Percentiles rank a stretch among this genome's conserved stretches.
Conservation (phyloP, 225 moss, liverwort and hornwort species). For the Straminergon stramineum region DNA sequence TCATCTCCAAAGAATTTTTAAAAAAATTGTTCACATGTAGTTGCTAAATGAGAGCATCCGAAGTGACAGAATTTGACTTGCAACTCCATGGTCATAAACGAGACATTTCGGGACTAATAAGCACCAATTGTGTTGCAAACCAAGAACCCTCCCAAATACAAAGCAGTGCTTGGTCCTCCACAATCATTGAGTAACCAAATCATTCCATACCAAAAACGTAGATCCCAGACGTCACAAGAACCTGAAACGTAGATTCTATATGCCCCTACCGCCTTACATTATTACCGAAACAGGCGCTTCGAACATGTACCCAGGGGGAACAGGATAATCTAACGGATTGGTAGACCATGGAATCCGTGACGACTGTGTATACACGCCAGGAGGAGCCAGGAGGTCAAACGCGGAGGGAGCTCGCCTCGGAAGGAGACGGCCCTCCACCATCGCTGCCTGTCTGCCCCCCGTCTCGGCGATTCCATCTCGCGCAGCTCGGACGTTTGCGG, state of each 20-base stretch:
- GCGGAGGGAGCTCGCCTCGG: constrained; percentile 14
- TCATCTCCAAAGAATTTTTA: neutral
- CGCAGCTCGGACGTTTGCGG: neutral
- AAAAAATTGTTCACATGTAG: neutral
- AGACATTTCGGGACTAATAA: too few species aligned
- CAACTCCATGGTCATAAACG: neutral
- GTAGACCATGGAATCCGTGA: neutral
- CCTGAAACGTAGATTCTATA: neutral
- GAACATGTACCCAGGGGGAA: rapidly evolving
- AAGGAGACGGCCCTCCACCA: neutral
- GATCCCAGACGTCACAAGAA: neutral
- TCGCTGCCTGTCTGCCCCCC: neutral
- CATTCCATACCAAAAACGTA: neutral
- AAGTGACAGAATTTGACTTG: neutral
- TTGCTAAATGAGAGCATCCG: neutral
- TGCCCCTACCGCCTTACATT: neutral
- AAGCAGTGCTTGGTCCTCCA: neutral
- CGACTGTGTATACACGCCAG: neutral
- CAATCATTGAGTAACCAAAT: constrained; percentile 24
- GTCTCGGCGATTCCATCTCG: neutral
- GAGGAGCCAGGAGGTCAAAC: constrained; percentile 10
- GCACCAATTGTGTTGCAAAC: neutral
- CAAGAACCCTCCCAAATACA: neutral
- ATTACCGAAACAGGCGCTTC: neutral
- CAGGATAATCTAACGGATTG: rapidly evolving